Evolutionary conservation across 2,329 filamentous ascomycete genomes (phyloP), one percentile per base, ranked within the genome.

Genomic region (Pyrenophora tritici-repentis): DNA sequence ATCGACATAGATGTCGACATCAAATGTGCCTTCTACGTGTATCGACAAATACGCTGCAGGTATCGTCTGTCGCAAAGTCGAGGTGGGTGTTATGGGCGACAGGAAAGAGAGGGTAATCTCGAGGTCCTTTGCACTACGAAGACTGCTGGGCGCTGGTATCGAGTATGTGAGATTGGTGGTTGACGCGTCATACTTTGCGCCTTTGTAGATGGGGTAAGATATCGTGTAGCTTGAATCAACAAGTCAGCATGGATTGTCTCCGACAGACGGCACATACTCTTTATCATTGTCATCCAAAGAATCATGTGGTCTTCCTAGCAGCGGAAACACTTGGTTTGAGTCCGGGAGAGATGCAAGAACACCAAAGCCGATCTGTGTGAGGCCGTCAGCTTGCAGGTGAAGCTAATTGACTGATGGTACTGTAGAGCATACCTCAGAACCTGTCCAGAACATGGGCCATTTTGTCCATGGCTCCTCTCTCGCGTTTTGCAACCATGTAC

Each of bases 361-460:
- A 6, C 83, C 81, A 57, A 89, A 81, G 36, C 86, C 86, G 48
- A 88, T 73, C 76, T 83, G 59, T 41, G 16, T 31, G 20, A 16
- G 22, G 8, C 18, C 31, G 50, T 69, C 18, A 69, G 59, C 44
- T 17, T 18, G 26, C 34, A 16, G 6, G 6, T 9, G n/a, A 14
- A 26, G 41, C 22, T 17, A 17, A 40, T 17, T 10, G 17, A 12
- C 31, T 13, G 12, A 14, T 9, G 14, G 26, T 6, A 32, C 12
- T 3, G 37, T 38, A 26, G 22, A 42, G 44, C 55, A 29, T 71
- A 84, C 80, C 68, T 87, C 81, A 64, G 85, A 79, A 29, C 89
- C 88, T 6, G 87, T 89, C 80, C 86, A 92, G 72, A 92, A 91
- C 72, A 93, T 93, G 18, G 91, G 91, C 91, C 91, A 96, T 74